These are phyloP conservation scores for Cyclotella baltica DNA, from an alignment of 108 stramenopile species.

Conservation along the genomic window DNA sequence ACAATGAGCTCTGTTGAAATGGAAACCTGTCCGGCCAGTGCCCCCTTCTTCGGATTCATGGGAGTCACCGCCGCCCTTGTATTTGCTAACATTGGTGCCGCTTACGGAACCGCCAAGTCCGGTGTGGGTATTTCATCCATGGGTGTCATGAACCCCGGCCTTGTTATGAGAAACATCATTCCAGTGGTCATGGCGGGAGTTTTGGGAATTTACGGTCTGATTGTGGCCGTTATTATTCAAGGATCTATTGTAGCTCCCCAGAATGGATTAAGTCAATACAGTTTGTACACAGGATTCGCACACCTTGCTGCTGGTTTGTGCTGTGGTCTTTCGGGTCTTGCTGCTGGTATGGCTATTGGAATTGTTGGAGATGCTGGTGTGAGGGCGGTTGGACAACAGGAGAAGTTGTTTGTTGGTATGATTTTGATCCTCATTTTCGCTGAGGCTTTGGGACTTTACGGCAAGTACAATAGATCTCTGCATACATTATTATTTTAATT, in stretches of 20 bases:
- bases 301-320: constrained; percentile 98
- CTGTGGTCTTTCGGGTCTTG: constrained; percentile 96
- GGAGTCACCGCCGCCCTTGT: constrained; percentile 87
- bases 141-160: constrained; percentile 98
- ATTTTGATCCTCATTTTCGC: constrained; percentile 99
- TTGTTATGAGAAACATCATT: constrained; percentile 99
- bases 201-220: constrained; percentile 99
- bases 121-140: constrained; percentile 98
- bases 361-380: constrained; percentile 99
- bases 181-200: constrained; percentile 99
- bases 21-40: constrained; percentile 93
- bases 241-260: constrained; percentile 85
- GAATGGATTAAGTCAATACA: constrained; percentile 84
- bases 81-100: constrained; percentile 97
- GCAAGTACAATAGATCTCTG: constrained; percentile 13
- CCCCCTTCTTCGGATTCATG: constrained; percentile 92
- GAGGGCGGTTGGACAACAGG: constrained; percentile 98
- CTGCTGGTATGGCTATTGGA: constrained; percentile 99
- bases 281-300: constrained; percentile 95
- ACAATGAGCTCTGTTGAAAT: constrained; percentile 71
- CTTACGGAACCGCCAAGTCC: constrained; percentile 98
- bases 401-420: constrained; percentile 99
- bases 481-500: neutral
- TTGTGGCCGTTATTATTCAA: constrained; percentile 97
- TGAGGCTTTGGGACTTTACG: constrained; percentile 99